These are phyloP conservation scores for Apostasia ramifera DNA, from an alignment of 106 monocot species.

Conservation along the genomic window DNA sequence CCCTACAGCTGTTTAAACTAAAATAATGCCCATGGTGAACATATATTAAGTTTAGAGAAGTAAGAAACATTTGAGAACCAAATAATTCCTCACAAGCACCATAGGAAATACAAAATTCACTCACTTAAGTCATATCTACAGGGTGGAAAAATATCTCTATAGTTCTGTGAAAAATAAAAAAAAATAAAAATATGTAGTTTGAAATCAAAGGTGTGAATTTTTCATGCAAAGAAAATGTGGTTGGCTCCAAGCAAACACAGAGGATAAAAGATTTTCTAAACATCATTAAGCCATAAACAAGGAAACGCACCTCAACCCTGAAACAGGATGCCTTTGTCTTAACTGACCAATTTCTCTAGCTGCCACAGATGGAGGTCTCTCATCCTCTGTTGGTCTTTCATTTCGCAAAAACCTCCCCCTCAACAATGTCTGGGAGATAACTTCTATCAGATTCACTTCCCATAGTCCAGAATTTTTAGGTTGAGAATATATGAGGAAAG, in stretches of 20 bases:
- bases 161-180: background rate
- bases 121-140: too few relatives aligned
- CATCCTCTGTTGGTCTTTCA: slow-evolving; percentile 42
- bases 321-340: slow-evolving; percentile 67
- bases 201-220: background rate
- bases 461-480: background rate
- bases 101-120: too few relatives aligned
- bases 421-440: slow-evolving; percentile 64
- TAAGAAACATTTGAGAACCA: too few relatives aligned
- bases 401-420: slow-evolving; percentile 86
- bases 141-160: background rate
- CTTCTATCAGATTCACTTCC: slow-evolving; percentile 7
- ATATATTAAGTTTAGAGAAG: too few relatives aligned
- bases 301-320: slow-evolving; percentile 65
- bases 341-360: slow-evolving; percentile 81
- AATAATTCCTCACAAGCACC: too few relatives aligned
- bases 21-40: too few relatives aligned
- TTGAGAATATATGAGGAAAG: background rate
- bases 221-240: background rate
- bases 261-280: background rate
- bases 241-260: background rate
- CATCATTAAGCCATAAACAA: background rate
- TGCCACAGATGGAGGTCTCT: slow-evolving; percentile 59
- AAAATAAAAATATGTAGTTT: background rate
- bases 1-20: too few relatives aligned